Conservation (phyloP, 1,139 yeast species). For the Protomyces macrosporus region DNA sequence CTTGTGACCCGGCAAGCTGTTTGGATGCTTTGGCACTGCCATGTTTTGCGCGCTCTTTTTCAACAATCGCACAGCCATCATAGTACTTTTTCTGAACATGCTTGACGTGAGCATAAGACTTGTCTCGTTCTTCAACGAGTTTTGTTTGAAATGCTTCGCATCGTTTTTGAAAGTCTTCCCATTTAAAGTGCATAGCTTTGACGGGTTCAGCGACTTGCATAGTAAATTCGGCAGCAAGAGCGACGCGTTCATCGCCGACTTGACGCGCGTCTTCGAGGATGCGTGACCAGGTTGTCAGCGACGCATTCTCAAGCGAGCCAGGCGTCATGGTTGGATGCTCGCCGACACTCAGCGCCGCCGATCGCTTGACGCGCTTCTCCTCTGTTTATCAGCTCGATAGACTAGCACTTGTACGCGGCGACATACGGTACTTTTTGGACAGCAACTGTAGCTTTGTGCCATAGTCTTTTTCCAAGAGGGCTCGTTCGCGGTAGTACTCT, state of each 20-base stretch:
- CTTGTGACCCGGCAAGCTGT: slow-evolving; percentile 50
- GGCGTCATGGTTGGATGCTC: slow-evolving; percentile 88
- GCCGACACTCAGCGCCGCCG: slow-evolving; percentile 76
- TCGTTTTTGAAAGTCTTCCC: slow-evolving; percentile 52
- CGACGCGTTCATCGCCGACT: slow-evolving; percentile 61
- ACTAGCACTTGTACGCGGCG: neutral
- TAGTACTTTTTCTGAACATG: slow-evolving; percentile 74
- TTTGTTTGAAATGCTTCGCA: slow-evolving; percentile 58
- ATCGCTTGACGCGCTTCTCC: slow-evolving; percentile 65
- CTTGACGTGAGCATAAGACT: slow-evolving; percentile 59
- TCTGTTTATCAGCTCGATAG: slow-evolving; percentile 34
- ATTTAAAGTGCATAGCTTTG: slow-evolving; percentile 49
- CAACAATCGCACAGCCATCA: slow-evolving; percentile 72
- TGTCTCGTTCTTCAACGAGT: slow-evolving; percentile 54
- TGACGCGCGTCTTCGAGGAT: slow-evolving; percentile 78
- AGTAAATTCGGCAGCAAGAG: slow-evolving; percentile 59
- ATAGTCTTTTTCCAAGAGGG: slow-evolving; percentile 70
- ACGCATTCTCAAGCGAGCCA: slow-evolving; percentile 86
- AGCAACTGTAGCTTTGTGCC: slow-evolving; percentile 61
- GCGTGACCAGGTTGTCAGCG: slow-evolving; percentile 92
- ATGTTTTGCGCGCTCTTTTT: slow-evolving; percentile 68
- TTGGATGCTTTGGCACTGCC: slow-evolving; percentile 31
- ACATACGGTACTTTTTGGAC: slow-evolving; percentile 52
- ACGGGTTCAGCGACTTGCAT: slow-evolving; percentile 61
- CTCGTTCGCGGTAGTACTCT: slow-evolving; percentile 75